Percentiles rank a stretch among this genome's conserved stretches.
Evolutionary conservation across 2,329 filamentous ascomycete genomes (phyloP).

Genomic region (Penicillium sp.): DNA sequence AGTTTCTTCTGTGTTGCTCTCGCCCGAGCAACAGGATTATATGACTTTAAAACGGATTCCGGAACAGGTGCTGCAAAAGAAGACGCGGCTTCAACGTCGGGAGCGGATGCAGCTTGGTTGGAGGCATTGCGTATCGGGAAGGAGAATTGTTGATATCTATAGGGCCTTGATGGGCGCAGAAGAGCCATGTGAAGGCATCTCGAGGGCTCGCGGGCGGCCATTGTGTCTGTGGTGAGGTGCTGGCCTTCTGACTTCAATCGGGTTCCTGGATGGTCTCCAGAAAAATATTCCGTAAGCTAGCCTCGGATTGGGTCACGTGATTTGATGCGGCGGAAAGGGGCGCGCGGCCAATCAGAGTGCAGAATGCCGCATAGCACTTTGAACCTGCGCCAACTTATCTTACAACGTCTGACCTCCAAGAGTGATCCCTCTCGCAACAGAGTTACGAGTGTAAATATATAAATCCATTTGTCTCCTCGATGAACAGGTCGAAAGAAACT

Average conservation of each 20-base stretch:
- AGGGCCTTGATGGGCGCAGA: slow-evolving; percentile 30
- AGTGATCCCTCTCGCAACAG: too few species aligned
- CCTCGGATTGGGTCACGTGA: background rate
- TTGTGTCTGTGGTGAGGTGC: slow-evolving; percentile 15
- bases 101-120: slow-evolving; percentile 36
- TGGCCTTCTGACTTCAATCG: background rate
- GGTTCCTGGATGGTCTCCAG: background rate
- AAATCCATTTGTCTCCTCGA: too few species aligned
- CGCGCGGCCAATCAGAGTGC: background rate
- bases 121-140: slow-evolving; percentile 46
- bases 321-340: background rate
- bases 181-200: slow-evolving; percentile 37
- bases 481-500: too few species aligned
- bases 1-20: slow-evolving; percentile 40
- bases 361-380: too few species aligned
- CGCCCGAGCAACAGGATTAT: slow-evolving; percentile 48
- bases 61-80: slow-evolving; percentile 39
- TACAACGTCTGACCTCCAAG: too few species aligned
- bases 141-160: slow-evolving; percentile 27
- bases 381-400: too few species aligned
- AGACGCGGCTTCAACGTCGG: slow-evolving; percentile 47
- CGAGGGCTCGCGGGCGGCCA: slow-evolving; percentile 39
- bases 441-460: too few species aligned
- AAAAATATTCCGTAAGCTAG: slow-evolving; percentile 5
- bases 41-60: slow-evolving; percentile 43